Evolutionary conservation across 768 basidiomycete species (phyloP), one percentile per base, ranked within the genome.

Genomic region (Filobasidium floriforme): DNA sequence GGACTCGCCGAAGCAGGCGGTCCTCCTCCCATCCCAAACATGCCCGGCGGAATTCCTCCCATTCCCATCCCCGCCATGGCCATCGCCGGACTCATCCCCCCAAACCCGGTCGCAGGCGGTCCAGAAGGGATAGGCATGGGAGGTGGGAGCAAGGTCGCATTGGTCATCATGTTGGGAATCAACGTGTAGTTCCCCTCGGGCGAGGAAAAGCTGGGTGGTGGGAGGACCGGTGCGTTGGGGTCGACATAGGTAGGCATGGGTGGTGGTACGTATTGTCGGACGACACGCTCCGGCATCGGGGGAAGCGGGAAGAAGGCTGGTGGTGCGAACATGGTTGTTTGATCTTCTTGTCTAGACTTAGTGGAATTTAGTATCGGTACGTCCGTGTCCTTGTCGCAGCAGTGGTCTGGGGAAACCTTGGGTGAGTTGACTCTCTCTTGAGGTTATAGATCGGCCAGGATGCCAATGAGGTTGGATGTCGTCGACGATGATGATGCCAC

Each of bases 231-330:
- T 19, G 74, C 72, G 12, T 72, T 68, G 4, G 75, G 75, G 4
- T 73, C 73, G 24, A 73, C 68, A 22, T 74, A 64, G 68, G 70
- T 74, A 2, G 59, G 49, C 37, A 69, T 60, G 10, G 75, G 72
- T 11, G 72, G 72, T 4, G 75, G 75, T 60, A 76, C 72, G 67
- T 76, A 76, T 28, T 74, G 69, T 67, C 74, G 72, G 72, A 74
- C 73, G 22, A 32, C 70, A 70, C n/a, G 19, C 12, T 37, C 29
- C 14, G 43, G 37, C 19, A 29, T 19, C 60, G 37, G 19, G 7
- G 37, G 60, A 7, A 57, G 54, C 11, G 37, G 60, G 60, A 57
- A 15, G 54, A 57, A 57, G 15, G 54, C 54, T 22, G 54, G 54
- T 3, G 54, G 54, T 57, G 54, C 54, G 54, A 57, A 57, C 54